Evolutionary conservation across 192 early-diverging fungal species (phyloP).

Genomic region (Thamnidium elegans): DNA sequence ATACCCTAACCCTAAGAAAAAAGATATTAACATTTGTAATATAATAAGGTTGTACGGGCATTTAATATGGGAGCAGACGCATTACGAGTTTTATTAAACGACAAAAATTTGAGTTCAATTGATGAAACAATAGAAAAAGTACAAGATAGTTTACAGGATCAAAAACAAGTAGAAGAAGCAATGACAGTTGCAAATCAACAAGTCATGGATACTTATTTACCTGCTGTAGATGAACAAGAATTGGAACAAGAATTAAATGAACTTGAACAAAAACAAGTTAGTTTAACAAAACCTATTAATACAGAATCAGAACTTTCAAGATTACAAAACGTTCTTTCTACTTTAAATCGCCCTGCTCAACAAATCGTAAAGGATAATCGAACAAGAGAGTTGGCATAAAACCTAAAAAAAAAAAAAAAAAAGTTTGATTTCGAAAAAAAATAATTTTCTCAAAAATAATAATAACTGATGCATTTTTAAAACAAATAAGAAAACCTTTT

Average conservation of each 20-base stretch:
- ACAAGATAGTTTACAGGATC: conserved; percentile 57
- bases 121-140: conserved; percentile 61
- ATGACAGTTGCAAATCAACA: conserved; percentile 40
- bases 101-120: conserved; percentile 43
- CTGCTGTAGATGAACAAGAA: not conserved
- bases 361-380: too few species aligned
- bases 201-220: not conserved
- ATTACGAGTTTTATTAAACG: conserved; percentile 45
- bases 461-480: too few species aligned
- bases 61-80: conserved; percentile 60
- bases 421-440: too few species aligned
- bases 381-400: too few species aligned
- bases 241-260: not conserved
- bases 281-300: not conserved
- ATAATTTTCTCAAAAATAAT: too few species aligned
- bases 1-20: too few species aligned
- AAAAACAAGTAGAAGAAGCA: conserved; percentile 59
- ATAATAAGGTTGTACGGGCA: conserved; percentile 50
- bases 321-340: not conserved
- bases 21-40: conserved; percentile 2
- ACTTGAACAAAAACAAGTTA: not conserved
- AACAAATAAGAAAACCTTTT: too few species aligned
- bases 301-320: not conserved
- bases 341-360: not conserved
- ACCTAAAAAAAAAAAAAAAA: too few species aligned